These are phyloP conservation scores for Jatropha podagrica DNA, from an alignment of 441 rosid genomes.

Conservation along the genomic window DNA sequence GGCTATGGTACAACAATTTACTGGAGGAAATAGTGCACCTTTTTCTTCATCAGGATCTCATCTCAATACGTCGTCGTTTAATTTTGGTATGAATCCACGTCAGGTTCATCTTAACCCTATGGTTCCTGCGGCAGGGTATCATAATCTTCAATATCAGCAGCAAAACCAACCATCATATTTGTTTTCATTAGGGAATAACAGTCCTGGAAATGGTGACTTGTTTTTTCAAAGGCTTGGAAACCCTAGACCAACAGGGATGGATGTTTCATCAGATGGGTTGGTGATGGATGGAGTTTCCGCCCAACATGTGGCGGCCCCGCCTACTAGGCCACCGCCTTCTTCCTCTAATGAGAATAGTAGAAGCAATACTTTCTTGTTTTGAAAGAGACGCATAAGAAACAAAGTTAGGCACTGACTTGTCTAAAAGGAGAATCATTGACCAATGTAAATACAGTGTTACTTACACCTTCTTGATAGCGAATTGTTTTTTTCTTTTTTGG, in stretches of 20 bases:
- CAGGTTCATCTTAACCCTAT: conserved; percentile 27
- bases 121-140: conserved; percentile 22
- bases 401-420: conserved; percentile 57
- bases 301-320: neutral
- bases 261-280: neutral
- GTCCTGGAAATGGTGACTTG: neutral
- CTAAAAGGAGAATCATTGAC: conserved; percentile 27
- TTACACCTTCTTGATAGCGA: conserved; percentile 12
- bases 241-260: neutral
- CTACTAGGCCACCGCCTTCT: conserved; percentile 5
- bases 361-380: conserved; percentile 36
- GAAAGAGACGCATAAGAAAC: conserved; percentile 31
- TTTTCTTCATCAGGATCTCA: conserved; percentile 30
- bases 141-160: conserved; percentile 35
- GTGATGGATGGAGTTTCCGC: conserved; percentile 7
- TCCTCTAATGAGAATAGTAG: conserved; percentile 32
- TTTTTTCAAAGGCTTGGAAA: conserved; percentile 20
- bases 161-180: conserved; percentile 28
- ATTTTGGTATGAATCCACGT: conserved; percentile 28
- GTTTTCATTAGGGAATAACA: conserved; percentile 36
- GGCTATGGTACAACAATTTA: conserved; percentile 92
- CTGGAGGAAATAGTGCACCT: conserved; percentile 73
- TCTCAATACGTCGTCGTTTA: conserved; percentile 20
- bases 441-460: conserved; percentile 31
- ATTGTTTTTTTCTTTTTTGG: neutral